Conservation (phyloP, 495 filamentous ascomycete species). For the Penicillium tannophilum region DNA sequence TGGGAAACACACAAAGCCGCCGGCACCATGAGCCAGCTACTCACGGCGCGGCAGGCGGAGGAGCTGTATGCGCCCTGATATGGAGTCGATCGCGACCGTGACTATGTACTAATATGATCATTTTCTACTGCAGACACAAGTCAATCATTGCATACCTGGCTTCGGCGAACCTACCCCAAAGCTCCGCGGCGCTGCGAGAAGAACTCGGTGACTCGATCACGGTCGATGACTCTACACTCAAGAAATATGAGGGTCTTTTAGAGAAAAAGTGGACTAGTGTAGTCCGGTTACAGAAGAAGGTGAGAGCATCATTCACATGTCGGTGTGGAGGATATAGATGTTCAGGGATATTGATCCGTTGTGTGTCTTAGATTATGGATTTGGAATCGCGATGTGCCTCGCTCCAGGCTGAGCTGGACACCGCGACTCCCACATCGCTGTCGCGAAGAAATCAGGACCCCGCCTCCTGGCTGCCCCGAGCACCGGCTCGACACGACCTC, state of each 20-base stretch:
- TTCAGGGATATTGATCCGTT: not conserved
- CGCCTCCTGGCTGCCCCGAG: conserved; percentile 77
- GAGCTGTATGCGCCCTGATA: conserved; percentile 68
- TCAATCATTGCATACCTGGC: conserved; percentile 85
- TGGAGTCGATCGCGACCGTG: not conserved
- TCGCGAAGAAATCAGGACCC: conserved; percentile 82
- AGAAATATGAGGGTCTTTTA: conserved; percentile 59
- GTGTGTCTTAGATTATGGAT: conserved; percentile 78
- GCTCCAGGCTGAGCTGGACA: conserved; percentile 83
- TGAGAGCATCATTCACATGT: conserved; percentile 27
- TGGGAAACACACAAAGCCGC: conserved; percentile 26
- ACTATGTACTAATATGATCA: conserved; percentile 13
- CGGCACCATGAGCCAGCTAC: conserved; percentile 68
- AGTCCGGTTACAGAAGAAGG: conserved; percentile 90
- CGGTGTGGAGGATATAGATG: not conserved
- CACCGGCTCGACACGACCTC: conserved; percentile 74
- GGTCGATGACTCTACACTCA: conserved; percentile 80
- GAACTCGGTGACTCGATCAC: conserved; percentile 40
- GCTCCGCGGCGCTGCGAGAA: conserved; percentile 62
- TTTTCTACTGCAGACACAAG: conserved; percentile 67
- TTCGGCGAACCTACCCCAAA: conserved; percentile 67
- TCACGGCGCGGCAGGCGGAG: conserved; percentile 81
- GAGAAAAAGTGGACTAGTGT: conserved; percentile 99
- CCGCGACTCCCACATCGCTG: conserved; percentile 80
- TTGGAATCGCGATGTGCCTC: conserved; percentile 71